Evolutionary conservation across 108 stramenopile genomes (phyloP).

Genomic region (Chaetoceros tenuissimus): DNA sequence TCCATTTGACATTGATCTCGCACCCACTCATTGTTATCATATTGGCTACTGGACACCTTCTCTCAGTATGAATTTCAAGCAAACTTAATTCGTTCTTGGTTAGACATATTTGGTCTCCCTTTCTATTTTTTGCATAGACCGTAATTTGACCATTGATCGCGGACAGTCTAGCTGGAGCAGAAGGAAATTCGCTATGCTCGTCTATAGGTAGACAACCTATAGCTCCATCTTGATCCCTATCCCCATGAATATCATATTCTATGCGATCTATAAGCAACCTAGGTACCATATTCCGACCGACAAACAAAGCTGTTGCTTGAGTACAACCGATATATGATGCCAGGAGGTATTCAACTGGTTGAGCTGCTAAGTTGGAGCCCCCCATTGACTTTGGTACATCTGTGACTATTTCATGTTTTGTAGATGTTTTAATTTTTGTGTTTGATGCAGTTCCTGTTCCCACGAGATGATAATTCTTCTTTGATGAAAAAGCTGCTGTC

Average conservation of each 20-base stretch:
- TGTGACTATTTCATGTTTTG: slow-evolving; percentile 48
- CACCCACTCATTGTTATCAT: slow-evolving; percentile 75
- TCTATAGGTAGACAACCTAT: slow-evolving; percentile 41
- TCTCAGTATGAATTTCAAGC: slow-evolving; percentile 61
- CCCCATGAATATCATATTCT: slow-evolving; percentile 43
- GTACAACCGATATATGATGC: slow-evolving; percentile 73
- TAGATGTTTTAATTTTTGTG: slow-evolving; percentile 38
- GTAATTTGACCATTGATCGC: slow-evolving; percentile 31
- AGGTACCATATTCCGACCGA: slow-evolving; percentile 52
- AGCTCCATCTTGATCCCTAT: slow-evolving; percentile 68
- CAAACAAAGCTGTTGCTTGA: slow-evolving; percentile 72
- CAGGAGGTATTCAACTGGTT: slow-evolving; percentile 70
- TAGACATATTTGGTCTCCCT: neutral
- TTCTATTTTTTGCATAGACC: slow-evolving; percentile 23
- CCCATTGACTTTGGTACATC: slow-evolving; percentile 77
- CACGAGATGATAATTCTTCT: slow-evolving; percentile 34
- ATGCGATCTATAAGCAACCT: slow-evolving; percentile 41
- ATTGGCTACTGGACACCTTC: slow-evolving; percentile 72
- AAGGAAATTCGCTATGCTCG: slow-evolving; percentile 14
- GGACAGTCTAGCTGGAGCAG: slow-evolving; percentile 36
- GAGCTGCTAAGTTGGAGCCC: slow-evolving; percentile 49
- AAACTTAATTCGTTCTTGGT: slow-evolving; percentile 30
- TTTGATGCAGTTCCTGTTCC: slow-evolving; percentile 31
- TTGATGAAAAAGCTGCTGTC: neutral
- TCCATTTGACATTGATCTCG: slow-evolving; percentile 57